Conservation (phyloP, 139 green algal genomes). For the Monoraphidium neglectum region DNA sequence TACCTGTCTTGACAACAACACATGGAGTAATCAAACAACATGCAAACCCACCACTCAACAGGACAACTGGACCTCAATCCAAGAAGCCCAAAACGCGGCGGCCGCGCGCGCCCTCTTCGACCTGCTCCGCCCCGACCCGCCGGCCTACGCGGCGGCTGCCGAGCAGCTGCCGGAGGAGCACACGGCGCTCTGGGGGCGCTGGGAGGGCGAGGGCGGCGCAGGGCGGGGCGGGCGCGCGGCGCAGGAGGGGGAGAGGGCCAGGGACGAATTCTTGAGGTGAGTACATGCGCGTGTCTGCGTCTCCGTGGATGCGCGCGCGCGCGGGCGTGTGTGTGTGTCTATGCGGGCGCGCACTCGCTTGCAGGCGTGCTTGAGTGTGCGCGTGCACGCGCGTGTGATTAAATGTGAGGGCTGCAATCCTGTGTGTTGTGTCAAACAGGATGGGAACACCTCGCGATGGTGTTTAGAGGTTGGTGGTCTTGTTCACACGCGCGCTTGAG, state of each 20-base stretch:
- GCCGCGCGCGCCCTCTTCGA: constrained; percentile 69
- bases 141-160: constrained; percentile 7
- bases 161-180: constrained; percentile 20
- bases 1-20: no score
- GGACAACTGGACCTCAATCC: constrained; percentile 11
- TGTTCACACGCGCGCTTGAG: no score
- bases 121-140: constrained; percentile 27
- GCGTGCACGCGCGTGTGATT: no score
- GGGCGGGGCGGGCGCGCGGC: constrained; percentile 8
- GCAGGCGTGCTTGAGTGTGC: no score
- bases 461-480: no score
- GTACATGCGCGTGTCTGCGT: no score
- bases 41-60: neutral
- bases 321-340: no score
- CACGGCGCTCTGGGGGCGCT: neutral
- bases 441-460: no score
- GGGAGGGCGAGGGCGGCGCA: constrained; percentile 37
- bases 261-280: no score
- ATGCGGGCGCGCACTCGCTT: neutral
- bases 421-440: no score
- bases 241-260: neutral
- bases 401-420: no score
- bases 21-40: neutral
- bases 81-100: constrained; percentile 87
- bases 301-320: no score